Evolutionary conservation across 306 rosid species (phyloP).

Genomic region (Quercus engelmannii): DNA sequence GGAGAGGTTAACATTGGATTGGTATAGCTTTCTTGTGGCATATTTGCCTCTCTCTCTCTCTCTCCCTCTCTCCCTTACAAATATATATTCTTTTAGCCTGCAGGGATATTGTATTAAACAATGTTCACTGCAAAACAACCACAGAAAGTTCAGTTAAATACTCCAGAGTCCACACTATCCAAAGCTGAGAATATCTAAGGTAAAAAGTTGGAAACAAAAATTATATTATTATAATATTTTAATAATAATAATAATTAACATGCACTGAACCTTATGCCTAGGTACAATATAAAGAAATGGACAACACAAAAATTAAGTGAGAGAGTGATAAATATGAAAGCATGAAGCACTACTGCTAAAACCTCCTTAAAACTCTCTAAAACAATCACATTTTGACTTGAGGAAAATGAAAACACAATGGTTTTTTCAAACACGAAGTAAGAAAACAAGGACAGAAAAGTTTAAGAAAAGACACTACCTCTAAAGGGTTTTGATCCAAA

Average conservation of each 20-base stretch:
- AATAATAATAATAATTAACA: no score
- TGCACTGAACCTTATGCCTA: not conserved
- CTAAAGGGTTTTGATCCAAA: constrained; percentile 12
- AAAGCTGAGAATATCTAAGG: not conserved
- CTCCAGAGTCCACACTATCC: not conserved
- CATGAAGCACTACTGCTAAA: not conserved
- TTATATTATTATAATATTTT: no score
- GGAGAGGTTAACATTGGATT: constrained; percentile 53
- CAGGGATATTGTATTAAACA: not conserved
- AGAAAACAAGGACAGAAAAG: not conserved
- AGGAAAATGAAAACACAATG: not conserved
- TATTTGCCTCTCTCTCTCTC: constrained; percentile 6
- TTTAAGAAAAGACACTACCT: constrained; percentile 14
- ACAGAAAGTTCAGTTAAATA: not conserved
- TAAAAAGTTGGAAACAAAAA: not conserved
- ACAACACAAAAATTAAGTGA: not conserved
- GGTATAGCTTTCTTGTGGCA: constrained; percentile 63
- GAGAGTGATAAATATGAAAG: not conserved
- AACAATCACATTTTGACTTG: not conserved
- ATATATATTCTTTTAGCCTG: not conserved
- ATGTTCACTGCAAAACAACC: not conserved
- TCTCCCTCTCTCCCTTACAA: no score
- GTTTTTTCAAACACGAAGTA: not conserved
- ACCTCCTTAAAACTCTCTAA: not conserved
- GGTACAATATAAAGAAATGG: not conserved